Conservation (phyloP, 495 filamentous ascomycete genomes). For the Aspergillus leporis region DNA sequence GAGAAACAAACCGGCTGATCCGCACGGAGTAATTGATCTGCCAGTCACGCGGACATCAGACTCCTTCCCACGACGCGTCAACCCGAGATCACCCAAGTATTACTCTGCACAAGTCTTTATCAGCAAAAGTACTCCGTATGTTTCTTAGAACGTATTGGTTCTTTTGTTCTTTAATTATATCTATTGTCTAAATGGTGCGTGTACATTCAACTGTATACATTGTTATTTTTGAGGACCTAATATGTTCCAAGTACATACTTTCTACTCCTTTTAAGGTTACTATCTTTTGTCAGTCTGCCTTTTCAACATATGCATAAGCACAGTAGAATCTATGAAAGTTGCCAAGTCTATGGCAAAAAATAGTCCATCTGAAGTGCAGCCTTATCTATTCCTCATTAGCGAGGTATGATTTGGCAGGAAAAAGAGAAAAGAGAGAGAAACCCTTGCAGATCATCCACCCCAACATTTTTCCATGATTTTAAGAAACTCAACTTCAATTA, state of each 20-base stretch:
- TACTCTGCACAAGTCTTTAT: not conserved
- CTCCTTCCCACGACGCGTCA: constrained; percentile 17
- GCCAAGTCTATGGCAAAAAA: not conserved
- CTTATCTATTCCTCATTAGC: not conserved
- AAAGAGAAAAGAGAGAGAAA: not conserved
- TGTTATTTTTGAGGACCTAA: too few species aligned
- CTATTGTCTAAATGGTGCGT: too few species aligned
- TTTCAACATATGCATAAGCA: not conserved
- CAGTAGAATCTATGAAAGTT: not conserved
- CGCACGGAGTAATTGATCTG: constrained; percentile 21
- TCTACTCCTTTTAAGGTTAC: too few species aligned
- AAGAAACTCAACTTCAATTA: not conserved
- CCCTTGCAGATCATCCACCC: not conserved
- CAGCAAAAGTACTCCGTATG: too few species aligned
- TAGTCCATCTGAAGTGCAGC: not conserved
- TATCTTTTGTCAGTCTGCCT: too few species aligned
- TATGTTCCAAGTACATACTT: too few species aligned
- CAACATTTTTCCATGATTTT: not conserved
- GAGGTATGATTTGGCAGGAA: not conserved
- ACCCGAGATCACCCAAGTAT: constrained; percentile 2
- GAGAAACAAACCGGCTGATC: constrained; percentile 9
- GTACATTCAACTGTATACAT: too few species aligned
- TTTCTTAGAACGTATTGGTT: too few species aligned
- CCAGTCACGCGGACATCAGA: constrained; percentile 37
- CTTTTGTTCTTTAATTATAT: not conserved